A percentile compares a stretch with the other conserved stretches of the same genome.
Conservation (phyloP, 805 yeast species). For the Candida sithepensis region DNA sequence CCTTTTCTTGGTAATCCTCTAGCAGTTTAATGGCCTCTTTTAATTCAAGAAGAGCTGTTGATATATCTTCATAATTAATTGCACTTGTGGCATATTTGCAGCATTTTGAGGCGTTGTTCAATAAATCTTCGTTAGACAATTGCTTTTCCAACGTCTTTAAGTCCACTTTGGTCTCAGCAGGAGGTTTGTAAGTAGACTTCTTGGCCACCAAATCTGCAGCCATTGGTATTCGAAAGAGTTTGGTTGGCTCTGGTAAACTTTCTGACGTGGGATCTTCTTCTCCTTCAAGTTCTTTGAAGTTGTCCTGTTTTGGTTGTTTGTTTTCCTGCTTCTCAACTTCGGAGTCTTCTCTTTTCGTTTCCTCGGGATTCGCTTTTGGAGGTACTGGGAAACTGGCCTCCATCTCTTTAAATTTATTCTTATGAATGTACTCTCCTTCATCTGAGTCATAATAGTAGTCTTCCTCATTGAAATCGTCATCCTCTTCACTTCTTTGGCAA, state of each 20-base stretch:
- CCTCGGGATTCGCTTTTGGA: conserved; percentile 5
- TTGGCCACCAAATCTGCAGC: conserved; percentile 12
- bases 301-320: not conserved
- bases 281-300: conserved; percentile 46
- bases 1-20: conserved; percentile 5
- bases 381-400: conserved; percentile 9
- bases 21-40: conserved; percentile 39
- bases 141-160: conserved; percentile 16
- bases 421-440: conserved; percentile 18
- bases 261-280: not conserved
- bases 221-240: conserved; percentile 2
- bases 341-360: not conserved
- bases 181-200: conserved; percentile 1
- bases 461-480: conserved; percentile 15
- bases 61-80: conserved; percentile 61
- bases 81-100: conserved; percentile 75
- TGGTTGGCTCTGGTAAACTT: conserved; percentile 8
- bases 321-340: not conserved
- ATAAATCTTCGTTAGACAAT: conserved; percentile 30
- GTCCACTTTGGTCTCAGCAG: conserved; percentile 4
- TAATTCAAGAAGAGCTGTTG: conserved; percentile 60
- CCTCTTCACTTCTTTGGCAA: not conserved
- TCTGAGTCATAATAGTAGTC: conserved; percentile 22
- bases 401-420: conserved; percentile 7
- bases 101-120: conserved; percentile 50